Percentiles rank a stretch among this genome's conserved stretches.
Evolutionary conservation across 83 land plant species (phyloP).

Genomic region (Picea abies): DNA sequence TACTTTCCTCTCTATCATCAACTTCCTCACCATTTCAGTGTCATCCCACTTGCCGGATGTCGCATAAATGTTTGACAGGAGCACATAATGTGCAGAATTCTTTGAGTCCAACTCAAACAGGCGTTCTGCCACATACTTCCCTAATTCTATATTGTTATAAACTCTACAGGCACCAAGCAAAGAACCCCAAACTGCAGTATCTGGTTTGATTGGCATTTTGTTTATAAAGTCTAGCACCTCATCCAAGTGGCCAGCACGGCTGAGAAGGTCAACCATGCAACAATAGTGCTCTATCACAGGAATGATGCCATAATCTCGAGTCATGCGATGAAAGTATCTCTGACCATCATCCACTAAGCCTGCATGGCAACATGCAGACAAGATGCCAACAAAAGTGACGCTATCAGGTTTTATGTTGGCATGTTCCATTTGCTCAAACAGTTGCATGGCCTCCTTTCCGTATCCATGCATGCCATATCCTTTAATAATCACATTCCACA

Average conservation of each 20-base stretch:
- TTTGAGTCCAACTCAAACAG: constrained; percentile 13
- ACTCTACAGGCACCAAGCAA: constrained; percentile 48
- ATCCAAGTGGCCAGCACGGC: constrained; percentile 42
- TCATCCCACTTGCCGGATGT: constrained; percentile 16
- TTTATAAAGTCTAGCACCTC: constrained; percentile 43
- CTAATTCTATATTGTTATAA: constrained; percentile 13
- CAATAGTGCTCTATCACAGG: constrained; percentile 61
- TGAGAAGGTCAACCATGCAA: constrained; percentile 62
- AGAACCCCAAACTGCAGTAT: constrained; percentile 49
- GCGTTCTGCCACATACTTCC: constrained; percentile 16
- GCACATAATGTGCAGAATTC: constrained; percentile 29
- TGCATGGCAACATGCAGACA: constrained; percentile 60
- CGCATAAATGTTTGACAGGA: constrained; percentile 26
- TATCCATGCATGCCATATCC: constrained; percentile 12
- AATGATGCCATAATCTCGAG: constrained; percentile 20
- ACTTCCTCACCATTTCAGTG: constrained; percentile 8
- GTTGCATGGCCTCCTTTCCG: constrained; percentile 3
- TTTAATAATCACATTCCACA: constrained; percentile 5
- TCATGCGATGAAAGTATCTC: constrained; percentile 42
- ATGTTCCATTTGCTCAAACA: constrained; percentile 6
- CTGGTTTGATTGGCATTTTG: constrained; percentile 24
- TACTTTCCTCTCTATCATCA: constrained; percentile 19
- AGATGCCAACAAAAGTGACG: constrained; percentile 44
- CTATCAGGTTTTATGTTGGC: background rate
- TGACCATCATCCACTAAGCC: constrained; percentile 55